Conservation (phyloP, 306 rosid genomes). For the Betula pendula region DNA sequence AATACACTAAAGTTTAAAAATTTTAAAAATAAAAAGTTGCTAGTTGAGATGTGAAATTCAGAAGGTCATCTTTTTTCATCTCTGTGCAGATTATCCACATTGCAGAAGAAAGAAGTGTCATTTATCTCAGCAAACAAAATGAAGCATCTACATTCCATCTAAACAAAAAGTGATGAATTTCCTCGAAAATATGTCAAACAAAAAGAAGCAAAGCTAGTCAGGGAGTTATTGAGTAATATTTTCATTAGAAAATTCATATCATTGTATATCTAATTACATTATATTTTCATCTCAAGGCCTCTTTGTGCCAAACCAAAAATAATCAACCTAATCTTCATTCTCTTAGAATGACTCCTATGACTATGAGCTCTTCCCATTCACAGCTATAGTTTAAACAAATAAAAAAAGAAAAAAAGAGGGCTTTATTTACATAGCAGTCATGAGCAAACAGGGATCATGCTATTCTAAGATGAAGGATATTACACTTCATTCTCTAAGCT, state of each 20-base stretch:
- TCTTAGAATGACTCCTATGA: constrained; percentile 11
- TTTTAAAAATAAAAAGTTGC: too few relatives aligned
- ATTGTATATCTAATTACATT: not conserved
- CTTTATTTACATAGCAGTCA: constrained; percentile 20
- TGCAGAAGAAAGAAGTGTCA: not conserved
- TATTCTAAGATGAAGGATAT: too few relatives aligned
- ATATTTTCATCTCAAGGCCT: constrained; percentile 3
- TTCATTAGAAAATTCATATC: not conserved
- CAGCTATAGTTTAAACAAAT: not conserved
- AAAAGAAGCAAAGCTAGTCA: not conserved
- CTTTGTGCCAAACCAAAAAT: not conserved
- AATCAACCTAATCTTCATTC: constrained; percentile 1
- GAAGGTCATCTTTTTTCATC: not conserved
- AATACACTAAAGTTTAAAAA: too few relatives aligned
- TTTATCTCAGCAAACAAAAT: not conserved
- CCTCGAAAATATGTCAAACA: not conserved
- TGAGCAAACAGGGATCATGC: not conserved
- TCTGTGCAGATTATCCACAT: constrained; percentile 1
- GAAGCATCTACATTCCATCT: not conserved
- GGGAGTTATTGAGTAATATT: not conserved
- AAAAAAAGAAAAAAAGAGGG: constrained; percentile 16
- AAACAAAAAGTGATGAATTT: not conserved
- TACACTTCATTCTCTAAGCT: too few relatives aligned
- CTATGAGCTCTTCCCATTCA: constrained; percentile 12
- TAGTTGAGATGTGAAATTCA: not conserved